Conservation (phyloP, 257 asterid species). For the Solanum lignicaule region DNA sequence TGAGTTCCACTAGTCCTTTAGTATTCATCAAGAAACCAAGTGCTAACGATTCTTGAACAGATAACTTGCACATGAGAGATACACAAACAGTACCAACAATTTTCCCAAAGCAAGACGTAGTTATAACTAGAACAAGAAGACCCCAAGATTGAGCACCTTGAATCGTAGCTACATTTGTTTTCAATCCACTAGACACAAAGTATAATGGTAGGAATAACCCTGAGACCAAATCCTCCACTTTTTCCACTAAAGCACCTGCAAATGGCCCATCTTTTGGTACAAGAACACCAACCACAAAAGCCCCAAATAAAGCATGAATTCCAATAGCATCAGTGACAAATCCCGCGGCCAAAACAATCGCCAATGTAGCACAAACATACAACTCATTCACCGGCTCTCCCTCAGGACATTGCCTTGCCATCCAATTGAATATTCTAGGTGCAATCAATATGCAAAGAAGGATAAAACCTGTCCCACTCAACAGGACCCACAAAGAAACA, state of each 20-base stretch:
- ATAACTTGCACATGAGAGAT: conserved; percentile 24
- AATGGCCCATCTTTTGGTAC: conserved; percentile 13
- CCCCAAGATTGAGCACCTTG: conserved; percentile 33
- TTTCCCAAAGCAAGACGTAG: conserved; percentile 37
- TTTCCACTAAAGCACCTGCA: not conserved
- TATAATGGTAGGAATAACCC: conserved; percentile 32
- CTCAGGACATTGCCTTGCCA: conserved; percentile 29
- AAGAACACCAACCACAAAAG: conserved; percentile 43
- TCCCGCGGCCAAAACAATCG: not conserved
- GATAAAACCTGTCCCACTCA: conserved; percentile 20
- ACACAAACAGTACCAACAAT: conserved; percentile 30
- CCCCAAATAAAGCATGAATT: conserved; percentile 50
- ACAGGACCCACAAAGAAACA: conserved; percentile 17
- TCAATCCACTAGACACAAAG: conserved; percentile 8
- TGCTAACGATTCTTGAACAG: conserved; percentile 32
- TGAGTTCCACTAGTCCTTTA: conserved; percentile 31
- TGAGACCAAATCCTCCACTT: conserved; percentile 12
- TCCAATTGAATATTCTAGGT: conserved; percentile 35
- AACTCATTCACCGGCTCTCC: conserved; percentile 43
- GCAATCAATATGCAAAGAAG: conserved; percentile 14
- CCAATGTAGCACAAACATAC: conserved; percentile 36
- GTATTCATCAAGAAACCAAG: conserved; percentile 54
- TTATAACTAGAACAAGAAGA: conserved; percentile 33
- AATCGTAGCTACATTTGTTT: not conserved
- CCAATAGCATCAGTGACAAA: conserved; percentile 41